phyloP scores from a whole-genome alignment of 2,329 filamentous ascomycete species.

The Hypoxylon sp. region DNA sequence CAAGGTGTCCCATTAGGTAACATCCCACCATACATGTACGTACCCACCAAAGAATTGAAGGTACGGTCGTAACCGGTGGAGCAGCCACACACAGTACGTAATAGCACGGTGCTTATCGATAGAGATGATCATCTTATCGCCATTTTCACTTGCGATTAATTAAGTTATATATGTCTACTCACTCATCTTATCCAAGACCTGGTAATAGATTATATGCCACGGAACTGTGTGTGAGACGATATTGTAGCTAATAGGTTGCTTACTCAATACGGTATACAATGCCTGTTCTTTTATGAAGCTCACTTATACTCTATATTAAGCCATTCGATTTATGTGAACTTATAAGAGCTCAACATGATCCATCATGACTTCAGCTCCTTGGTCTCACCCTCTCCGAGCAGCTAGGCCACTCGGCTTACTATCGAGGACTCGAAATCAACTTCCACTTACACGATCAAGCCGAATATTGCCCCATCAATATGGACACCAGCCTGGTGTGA shows the following conservation, averaged over 20 bases:
- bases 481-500: conserved; percentile 13
- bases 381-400: conserved; percentile 26
- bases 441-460: background rate
- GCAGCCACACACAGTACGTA: conserved; percentile 10
- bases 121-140: background rate
- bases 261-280: background rate
- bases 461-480: conserved; percentile 3
- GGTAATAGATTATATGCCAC: background rate
- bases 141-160: background rate
- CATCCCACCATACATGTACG: conserved; percentile 6
- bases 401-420: conserved; percentile 24
- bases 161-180: background rate
- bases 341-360: conserved; percentile 16
- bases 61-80: background rate
- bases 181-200: background rate
- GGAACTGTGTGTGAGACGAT: background rate
- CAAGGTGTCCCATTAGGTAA: conserved; percentile 31
- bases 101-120: conserved; percentile 11
- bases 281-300: conserved; percentile 1
- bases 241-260: background rate
- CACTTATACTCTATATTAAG: conserved; percentile 12
- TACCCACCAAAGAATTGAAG: conserved; percentile 1
- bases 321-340: conserved; percentile 5
- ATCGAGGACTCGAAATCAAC: conserved; percentile 12
- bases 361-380: conserved; percentile 32